phyloP scores from a whole-genome alignment of 2,329 filamentous ascomycete species.

The Cytospora chrysosperma region DNA sequence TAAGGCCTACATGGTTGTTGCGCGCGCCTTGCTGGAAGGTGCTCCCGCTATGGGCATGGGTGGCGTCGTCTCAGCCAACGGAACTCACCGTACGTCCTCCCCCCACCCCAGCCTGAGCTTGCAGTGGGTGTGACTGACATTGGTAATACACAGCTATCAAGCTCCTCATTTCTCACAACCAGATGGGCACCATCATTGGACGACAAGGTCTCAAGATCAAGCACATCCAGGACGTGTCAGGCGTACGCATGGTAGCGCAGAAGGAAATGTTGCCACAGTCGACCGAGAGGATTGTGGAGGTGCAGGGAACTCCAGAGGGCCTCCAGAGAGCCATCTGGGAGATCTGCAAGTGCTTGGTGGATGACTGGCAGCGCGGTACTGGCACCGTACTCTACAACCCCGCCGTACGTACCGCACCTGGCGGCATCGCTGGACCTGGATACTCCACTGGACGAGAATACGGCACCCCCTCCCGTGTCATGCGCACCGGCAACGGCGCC shows the following conservation, averaged over 20 bases:
- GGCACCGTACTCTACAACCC: slow-evolving; percentile 98
- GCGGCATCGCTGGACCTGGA: slow-evolving; percentile 52
- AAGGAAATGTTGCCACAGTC: slow-evolving; percentile 99
- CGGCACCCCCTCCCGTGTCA: slow-evolving; percentile 67
- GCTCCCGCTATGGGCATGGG: slow-evolving; percentile 96
- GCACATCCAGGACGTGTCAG: slow-evolving; percentile 95
- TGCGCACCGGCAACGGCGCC: slow-evolving; percentile 94
- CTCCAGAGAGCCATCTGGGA: slow-evolving; percentile 98
- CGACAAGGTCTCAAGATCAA: slow-evolving; percentile 98
- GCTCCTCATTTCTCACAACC: slow-evolving; percentile 97
- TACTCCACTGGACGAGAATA: slow-evolving; percentile 54
- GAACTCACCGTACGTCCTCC: slow-evolving; percentile 81
- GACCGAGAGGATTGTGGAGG: slow-evolving; percentile 95
- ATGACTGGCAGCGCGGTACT: slow-evolving; percentile 96
- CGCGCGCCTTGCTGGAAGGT: slow-evolving; percentile 86
- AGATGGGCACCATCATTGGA: slow-evolving; percentile 99
- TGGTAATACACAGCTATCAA: slow-evolving; percentile 70
- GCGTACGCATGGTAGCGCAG: slow-evolving; percentile 98
- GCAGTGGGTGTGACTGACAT: slow-evolving; percentile 1
- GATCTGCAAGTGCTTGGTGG: slow-evolving; percentile 96
- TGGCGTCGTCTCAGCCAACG: slow-evolving; percentile 79
- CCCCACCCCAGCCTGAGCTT: too few relatives aligned
- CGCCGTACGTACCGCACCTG: slow-evolving; percentile 76
- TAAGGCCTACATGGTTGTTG: slow-evolving; percentile 90
- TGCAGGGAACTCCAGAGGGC: slow-evolving; percentile 90